These are phyloP conservation scores for Boletus semigastroideus DNA, from an alignment of 1,284 basidiomycete species.

Conservation along the genomic window DNA sequence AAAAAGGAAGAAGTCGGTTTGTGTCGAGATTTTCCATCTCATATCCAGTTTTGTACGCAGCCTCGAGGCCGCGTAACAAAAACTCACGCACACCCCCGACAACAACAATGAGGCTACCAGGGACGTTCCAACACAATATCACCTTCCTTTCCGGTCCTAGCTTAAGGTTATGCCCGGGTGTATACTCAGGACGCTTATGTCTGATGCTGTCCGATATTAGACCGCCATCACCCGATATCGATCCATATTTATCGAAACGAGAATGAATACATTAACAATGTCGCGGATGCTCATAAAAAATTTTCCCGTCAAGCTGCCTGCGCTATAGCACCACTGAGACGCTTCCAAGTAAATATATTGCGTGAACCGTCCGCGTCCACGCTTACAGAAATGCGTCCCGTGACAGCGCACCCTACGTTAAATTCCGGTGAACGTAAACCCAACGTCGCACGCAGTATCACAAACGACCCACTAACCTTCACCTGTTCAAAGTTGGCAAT, in stretches of 20 bases:
- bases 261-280: slow-evolving; percentile 30
- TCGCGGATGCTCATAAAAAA: not conserved
- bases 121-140: no score
- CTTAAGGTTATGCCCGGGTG: slow-evolving; percentile 16
- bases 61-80: slow-evolving; percentile 27
- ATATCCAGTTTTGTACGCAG: slow-evolving; percentile 21
- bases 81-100: not conserved
- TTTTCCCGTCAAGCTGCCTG: not conserved
- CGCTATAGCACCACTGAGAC: not conserved
- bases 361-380: slow-evolving; percentile 7
- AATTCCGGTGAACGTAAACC: slow-evolving; percentile 29
- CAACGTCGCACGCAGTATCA: slow-evolving; percentile 11
- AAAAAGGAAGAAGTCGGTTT: slow-evolving; percentile 7
- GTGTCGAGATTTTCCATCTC: slow-evolving; percentile 22
- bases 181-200: slow-evolving; percentile 18
- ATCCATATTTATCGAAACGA: slow-evolving; percentile 18
- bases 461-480: slow-evolving; percentile 51
- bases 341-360: slow-evolving; percentile 16
- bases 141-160: slow-evolving; percentile 17
- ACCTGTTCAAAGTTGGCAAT: slow-evolving; percentile 81
- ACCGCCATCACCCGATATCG: slow-evolving; percentile 18
- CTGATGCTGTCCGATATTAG: slow-evolving; percentile 22
- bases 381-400: slow-evolving; percentile 43
- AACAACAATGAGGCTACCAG: slow-evolving; percentile 3
- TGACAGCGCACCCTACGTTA: slow-evolving; percentile 39